Conservation (phyloP, 331 rosid species). For the Malus hybrid region DNA sequence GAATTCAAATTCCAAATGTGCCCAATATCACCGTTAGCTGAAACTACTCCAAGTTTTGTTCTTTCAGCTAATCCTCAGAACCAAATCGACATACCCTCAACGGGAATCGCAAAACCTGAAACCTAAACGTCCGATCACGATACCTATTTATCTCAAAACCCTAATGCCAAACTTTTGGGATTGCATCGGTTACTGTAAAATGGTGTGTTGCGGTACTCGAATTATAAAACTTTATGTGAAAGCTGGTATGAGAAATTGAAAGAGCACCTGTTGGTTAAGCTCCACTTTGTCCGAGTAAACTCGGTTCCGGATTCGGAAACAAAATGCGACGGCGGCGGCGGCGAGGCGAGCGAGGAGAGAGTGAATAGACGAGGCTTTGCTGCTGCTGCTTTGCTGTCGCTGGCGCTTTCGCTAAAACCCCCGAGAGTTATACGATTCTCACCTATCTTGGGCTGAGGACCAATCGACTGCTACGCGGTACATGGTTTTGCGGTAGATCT, state of each 20-base stretch:
- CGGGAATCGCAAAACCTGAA: neutral
- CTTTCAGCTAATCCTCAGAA: neutral
- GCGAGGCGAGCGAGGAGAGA: neutral
- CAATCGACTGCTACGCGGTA: neutral
- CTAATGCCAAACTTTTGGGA: neutral
- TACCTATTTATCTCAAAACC: neutral
- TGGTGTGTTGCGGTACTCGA: neutral
- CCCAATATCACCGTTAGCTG: neutral
- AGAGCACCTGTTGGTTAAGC: constrained; percentile 3
- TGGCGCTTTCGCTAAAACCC: neutral
- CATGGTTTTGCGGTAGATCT: no score
- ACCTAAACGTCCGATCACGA: neutral
- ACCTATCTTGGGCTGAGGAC: neutral
- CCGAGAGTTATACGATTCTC: neutral
- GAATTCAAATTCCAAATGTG: neutral
- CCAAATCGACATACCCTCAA: neutral
- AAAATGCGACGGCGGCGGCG: neutral
- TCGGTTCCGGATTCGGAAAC: constrained; percentile 1
- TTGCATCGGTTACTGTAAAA: neutral
- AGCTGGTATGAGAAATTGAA: neutral
- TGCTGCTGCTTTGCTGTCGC: neutral
- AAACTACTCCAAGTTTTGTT: neutral
- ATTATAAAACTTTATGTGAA: neutral
- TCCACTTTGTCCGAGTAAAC: constrained; percentile 3
- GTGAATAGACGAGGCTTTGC: neutral